Conservation (phyloP, 148 eudicot genomes). For the Rhododendron ovatum region DNA sequence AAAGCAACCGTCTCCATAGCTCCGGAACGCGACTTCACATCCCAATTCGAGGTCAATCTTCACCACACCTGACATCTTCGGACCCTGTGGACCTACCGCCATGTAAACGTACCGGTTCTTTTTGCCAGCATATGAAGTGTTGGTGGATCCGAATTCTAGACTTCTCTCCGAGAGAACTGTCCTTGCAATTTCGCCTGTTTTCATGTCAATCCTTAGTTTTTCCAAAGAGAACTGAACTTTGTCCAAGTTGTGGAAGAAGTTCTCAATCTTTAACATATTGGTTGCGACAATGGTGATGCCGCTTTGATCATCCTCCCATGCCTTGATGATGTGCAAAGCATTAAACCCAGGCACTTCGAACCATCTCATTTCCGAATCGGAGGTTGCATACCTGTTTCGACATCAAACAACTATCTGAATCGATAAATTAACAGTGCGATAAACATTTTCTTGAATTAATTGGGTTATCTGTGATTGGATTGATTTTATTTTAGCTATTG, state of each 20-base stretch:
- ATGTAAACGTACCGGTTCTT: conserved; percentile 20
- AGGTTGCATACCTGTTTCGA: conserved; percentile 3
- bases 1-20: conserved; percentile 11
- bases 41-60: conserved; percentile 25
- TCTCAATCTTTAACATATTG: background rate
- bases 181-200: conserved; percentile 1
- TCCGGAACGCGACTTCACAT: conserved; percentile 4
- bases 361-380: conserved; percentile 24
- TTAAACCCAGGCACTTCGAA: conserved; percentile 24
- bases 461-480: too few relatives aligned
- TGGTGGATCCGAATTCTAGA: conserved; percentile 23
- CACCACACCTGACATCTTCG: conserved; percentile 29
- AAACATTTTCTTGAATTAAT: too few relatives aligned
- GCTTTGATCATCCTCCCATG: conserved; percentile 28
- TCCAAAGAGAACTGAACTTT: conserved; percentile 15
- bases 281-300: conserved; percentile 15
- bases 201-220: conserved; percentile 14
- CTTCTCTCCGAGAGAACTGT: conserved; percentile 7
- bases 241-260: conserved; percentile 3
- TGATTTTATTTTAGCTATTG: too few relatives aligned
- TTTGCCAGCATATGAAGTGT: conserved; percentile 18
- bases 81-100: conserved; percentile 8
- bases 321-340: conserved; percentile 25
- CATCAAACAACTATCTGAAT: background rate
- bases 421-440: too few relatives aligned